These are phyloP conservation scores for Glebionis coronaria DNA, from an alignment of 129 eudicot species.

Conservation along the genomic window DNA sequence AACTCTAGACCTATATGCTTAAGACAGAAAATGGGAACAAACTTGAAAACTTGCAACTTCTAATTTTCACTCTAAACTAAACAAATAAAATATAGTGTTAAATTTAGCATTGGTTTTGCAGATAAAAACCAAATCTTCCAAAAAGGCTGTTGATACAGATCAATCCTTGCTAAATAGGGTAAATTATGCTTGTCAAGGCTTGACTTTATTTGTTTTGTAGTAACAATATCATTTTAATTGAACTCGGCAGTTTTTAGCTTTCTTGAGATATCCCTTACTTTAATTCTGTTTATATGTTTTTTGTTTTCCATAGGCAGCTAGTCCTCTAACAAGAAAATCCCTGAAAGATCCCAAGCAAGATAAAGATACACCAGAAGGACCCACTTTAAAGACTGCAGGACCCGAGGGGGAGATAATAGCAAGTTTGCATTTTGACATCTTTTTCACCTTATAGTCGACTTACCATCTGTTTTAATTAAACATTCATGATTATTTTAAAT, in stretches of 20 bases:
- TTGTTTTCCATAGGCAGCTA: slow-evolving; percentile 58
- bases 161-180: slow-evolving; percentile 86
- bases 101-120: no score
- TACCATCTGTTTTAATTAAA: slow-evolving; percentile 4
- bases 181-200: slow-evolving; percentile 4
- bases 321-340: slow-evolving; percentile 88
- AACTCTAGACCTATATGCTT: no score
- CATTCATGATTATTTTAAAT: slow-evolving; percentile 5
- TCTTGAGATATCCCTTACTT: not conserved
- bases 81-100: no score
- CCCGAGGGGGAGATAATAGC: slow-evolving; percentile 98
- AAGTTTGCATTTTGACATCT: slow-evolving; percentile 38
- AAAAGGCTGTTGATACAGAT: slow-evolving; percentile 72
- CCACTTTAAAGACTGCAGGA: slow-evolving; percentile 82
- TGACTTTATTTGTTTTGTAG: not conserved
- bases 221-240: not conserved
- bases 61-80: no score
- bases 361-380: slow-evolving; percentile 74
- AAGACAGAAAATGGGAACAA: no score
- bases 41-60: no score
- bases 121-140: slow-evolving; percentile 70
- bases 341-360: slow-evolving; percentile 76
- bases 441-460: not conserved
- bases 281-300: not conserved
- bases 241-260: slow-evolving; percentile 7